These are phyloP conservation scores for Fomitopsis pulvina DNA, from an alignment of 768 basidiomycete species.

Conservation along the genomic window DNA sequence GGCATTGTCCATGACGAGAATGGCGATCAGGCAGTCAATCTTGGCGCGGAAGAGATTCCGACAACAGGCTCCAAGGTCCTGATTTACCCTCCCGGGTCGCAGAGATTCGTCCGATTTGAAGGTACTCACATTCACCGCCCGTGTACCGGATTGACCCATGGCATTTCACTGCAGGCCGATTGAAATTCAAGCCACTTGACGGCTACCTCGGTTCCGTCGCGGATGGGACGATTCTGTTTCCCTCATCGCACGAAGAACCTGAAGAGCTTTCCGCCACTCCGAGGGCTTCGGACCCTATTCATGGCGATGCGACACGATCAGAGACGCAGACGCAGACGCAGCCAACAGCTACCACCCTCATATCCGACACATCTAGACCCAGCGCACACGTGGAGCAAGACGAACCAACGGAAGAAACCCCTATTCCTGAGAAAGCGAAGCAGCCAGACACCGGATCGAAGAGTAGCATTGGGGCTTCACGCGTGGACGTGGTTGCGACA, in stretches of 20 bases:
- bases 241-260: constrained; percentile 14
- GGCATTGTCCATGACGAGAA: constrained; percentile 61
- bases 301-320: neutral
- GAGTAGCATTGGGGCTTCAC: neutral
- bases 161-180: constrained; percentile 38
- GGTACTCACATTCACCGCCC: constrained; percentile 34
- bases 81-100: constrained; percentile 58
- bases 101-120: constrained; percentile 53
- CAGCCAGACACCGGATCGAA: neutral
- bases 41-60: constrained; percentile 54
- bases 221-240: constrained; percentile 59
- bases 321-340: no score
- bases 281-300: neutral
- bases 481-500: neutral
- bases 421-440: neutral
- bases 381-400: neutral
- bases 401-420: neutral
- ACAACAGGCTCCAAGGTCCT: constrained; percentile 61
- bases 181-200: constrained; percentile 68
- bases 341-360: neutral
- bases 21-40: constrained; percentile 46
- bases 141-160: neutral
- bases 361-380: neutral
- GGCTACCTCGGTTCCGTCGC: constrained; percentile 68
- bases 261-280: neutral